Conservation (phyloP, 768 basidiomycete species). For the Pholiota microspora region DNA sequence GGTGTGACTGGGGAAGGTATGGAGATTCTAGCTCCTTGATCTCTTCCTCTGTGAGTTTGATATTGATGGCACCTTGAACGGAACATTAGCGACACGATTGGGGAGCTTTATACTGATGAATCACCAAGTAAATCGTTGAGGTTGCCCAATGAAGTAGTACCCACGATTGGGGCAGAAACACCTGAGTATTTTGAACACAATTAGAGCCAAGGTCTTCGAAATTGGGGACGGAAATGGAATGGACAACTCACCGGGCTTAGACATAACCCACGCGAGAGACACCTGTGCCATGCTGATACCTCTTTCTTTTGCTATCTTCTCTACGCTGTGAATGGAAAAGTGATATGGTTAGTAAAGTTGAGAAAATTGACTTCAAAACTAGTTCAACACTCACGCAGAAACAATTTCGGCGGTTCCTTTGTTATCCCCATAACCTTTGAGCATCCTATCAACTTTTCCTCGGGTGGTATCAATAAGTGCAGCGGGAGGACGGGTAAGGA, state of each 20-base stretch:
- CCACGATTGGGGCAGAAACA: slow-evolving; percentile 51
- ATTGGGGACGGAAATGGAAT: background rate
- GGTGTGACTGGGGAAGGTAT: too few relatives aligned
- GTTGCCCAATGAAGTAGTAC: slow-evolving; percentile 41
- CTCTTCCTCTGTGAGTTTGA: too few relatives aligned
- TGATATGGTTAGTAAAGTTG: background rate
- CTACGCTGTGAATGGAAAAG: slow-evolving; percentile 3
- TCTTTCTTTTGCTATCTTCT: slow-evolving; percentile 14
- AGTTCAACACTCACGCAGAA: slow-evolving; percentile 30
- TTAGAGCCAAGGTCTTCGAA: too few relatives aligned
- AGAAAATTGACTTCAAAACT: background rate
- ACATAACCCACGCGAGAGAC: slow-evolving; percentile 15
- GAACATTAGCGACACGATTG: too few relatives aligned
- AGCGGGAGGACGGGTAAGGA: slow-evolving; percentile 34
- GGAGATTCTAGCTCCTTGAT: too few relatives aligned
- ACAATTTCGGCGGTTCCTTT: slow-evolving; percentile 33
- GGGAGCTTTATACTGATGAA: too few relatives aligned
- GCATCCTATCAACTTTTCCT: slow-evolving; percentile 4
- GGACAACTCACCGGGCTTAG: slow-evolving; percentile 7
- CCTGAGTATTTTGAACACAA: slow-evolving; percentile 18
- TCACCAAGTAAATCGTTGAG: slow-evolving; percentile 21
- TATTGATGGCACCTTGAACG: too few relatives aligned
- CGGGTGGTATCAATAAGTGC: slow-evolving; percentile 40
- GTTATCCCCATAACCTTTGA: slow-evolving; percentile 7
- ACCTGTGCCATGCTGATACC: slow-evolving; percentile 18